Evolutionary conservation across 768 basidiomycete genomes (phyloP), one percentile per base, ranked within the genome.

Genomic region (Naematelia encephala): DNA sequence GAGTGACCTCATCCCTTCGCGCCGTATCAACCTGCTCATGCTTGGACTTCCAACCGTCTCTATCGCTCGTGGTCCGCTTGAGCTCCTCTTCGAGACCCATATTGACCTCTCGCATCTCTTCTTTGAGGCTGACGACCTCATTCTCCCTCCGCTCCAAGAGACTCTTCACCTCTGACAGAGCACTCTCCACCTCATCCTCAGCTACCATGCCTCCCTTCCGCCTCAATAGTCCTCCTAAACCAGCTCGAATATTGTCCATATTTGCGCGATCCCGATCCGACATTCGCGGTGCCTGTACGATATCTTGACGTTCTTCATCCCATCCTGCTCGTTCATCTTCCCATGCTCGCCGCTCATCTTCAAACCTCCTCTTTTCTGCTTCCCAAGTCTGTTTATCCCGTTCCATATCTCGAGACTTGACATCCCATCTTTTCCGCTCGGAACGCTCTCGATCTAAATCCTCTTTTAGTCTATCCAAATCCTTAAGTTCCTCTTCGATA

Each of bases 71-170:
- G 1, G 70, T 64, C 43, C 74, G 43, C 12, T 60, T 61, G 27
- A 76, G 44, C 54, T 78, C 76, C 43, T 67, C 68, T 47, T 78
- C 78, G 5, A 77, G 53, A 12, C 75, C 74, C 63, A 73, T 67
- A 29, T 67, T 73, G 23, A 77, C 74, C 53, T 75, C 73, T 54
- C 64, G 60, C 70, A 77, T 70, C 62, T 78, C 76, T 16, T 69
- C 70, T 34, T 57, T 63, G 43, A 74, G 58, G 25, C 59, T 54
- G 4, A 54, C 57, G 23, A 76, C 60, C 50, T 76, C 72, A 54
- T 62, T 65, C 50, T 76, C 74, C 19, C 71, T 51, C 47, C 63
- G 53, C 34, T 66, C 52, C 19, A 73, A 58, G 28, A 68, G 21
- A 2, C n/a, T 49, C 34, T 44, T 61, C 25, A 77, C 58, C 28